Evolutionary conservation across 768 basidiomycete genomes (phyloP), one percentile per base, ranked within the genome.

Genomic region (Leccinum broughii): DNA sequence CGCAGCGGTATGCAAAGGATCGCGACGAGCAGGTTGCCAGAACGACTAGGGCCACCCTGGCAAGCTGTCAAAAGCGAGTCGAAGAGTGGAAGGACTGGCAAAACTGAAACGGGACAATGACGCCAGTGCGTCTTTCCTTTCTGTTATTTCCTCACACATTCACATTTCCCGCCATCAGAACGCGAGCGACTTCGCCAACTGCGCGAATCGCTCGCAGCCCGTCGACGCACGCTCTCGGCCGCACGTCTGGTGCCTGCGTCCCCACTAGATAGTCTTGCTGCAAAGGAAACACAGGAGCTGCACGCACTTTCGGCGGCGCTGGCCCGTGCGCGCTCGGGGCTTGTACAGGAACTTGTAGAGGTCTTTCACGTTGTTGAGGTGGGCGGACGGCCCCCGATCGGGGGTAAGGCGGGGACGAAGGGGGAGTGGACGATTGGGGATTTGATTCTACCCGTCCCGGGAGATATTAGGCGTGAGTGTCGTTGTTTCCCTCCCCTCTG

Each of bases 371-470:
- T 93, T 26, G 89, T 90, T 3, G 87, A 93, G 71, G 88, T 90
- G 0, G 90, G 89, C 1, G 90, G 91, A 2, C 76, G 90, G 3
- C 89, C 90, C 6, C 85, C 89, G 0, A 78, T 91, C 3, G 89
- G 89, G 7, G 87, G 85, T 2, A 88, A 87, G 60, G 85, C 87
- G 1, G 90, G 90, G 0, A 85, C 87, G 13, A 88, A 86, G 67
- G 89, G 89, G 2, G 89, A 93, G 66, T 93, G 92, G 92, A 91
- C 87, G 0, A 92, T 94, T 57, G 89, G 90, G 0, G 88, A 87
- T 57, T 70, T 93, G 51, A 87, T 91, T 11, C 71, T 94, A 9
- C 92, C 92, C 32, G 90, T 93, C 1, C 91, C 91, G 0, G 92
- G 90, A 6, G 92, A 93, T 66, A 90, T 93, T 65, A 77, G 90